Evolutionary conservation across 441 rosid genomes (phyloP).

Genomic region (Erysimum cheiri): DNA sequence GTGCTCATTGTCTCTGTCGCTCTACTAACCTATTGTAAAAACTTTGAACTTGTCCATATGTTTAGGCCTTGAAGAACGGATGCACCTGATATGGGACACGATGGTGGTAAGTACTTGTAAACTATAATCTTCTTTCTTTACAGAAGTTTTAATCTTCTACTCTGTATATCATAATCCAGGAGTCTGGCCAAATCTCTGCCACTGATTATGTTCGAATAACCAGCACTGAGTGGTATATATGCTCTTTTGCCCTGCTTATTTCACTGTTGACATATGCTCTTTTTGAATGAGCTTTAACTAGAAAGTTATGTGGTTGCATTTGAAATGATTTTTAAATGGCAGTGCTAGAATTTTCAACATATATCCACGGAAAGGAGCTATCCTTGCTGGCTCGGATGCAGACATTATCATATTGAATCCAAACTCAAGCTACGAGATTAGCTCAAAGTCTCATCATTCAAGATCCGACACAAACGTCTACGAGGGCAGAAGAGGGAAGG

Average conservation of each 20-base stretch:
- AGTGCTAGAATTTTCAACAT: constrained; percentile 94
- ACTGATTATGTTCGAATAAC: constrained; percentile 82
- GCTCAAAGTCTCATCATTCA: constrained; percentile 76
- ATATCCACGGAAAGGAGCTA: constrained; percentile 92
- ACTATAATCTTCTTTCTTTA: constrained; percentile 17
- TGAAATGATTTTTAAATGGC: constrained; percentile 28
- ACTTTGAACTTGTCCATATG: constrained; percentile 25
- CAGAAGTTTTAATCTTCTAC: background rate
- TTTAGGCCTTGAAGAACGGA: constrained; percentile 93
- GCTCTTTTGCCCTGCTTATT: constrained; percentile 8
- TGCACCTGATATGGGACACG: constrained; percentile 95
- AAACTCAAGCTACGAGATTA: constrained; percentile 78
- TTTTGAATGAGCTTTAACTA: background rate
- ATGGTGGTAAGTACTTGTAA: constrained; percentile 80
- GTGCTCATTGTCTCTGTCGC: constrained; percentile 20
- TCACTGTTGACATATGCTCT: background rate
- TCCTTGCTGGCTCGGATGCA: constrained; percentile 90
- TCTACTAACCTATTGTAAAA: constrained; percentile 12
- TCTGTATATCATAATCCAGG: constrained; percentile 53
- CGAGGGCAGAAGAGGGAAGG: constrained; percentile 83
- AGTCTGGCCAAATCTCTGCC: constrained; percentile 83
- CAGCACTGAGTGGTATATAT: constrained; percentile 86
- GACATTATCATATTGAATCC: constrained; percentile 88
- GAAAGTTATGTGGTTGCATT: background rate
- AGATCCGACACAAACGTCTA: constrained; percentile 83